phyloP scores from a whole-genome alignment of 805 yeast genomes.

The Jamesozyma spencerorum region DNA sequence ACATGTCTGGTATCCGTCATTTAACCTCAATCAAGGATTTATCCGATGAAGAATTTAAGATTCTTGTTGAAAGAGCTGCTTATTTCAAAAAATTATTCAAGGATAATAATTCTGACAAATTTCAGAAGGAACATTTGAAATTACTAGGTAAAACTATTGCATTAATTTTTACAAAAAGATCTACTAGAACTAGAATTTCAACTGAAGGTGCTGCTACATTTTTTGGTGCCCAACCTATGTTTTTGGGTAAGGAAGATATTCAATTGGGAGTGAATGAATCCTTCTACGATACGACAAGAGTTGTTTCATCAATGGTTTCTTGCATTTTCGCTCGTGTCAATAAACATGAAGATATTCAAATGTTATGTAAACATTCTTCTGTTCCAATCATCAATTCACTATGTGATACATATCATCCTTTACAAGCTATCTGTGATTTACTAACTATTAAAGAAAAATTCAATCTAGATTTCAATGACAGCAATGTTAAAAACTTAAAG shows the following conservation, averaged over 20 bases:
- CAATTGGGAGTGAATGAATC: slow-evolving; percentile 95
- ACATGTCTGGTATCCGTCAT: slow-evolving; percentile 42
- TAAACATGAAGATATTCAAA: slow-evolving; percentile 70
- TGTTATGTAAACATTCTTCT: slow-evolving; percentile 63
- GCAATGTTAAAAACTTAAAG: slow-evolving; percentile 41
- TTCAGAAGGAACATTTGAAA: slow-evolving; percentile 36
- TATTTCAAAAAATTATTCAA: slow-evolving; percentile 61
- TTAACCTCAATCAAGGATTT: slow-evolving; percentile 75
- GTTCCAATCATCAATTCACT: slow-evolving; percentile 92
- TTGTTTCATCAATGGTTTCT: slow-evolving; percentile 92
- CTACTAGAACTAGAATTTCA: slow-evolving; percentile 91
- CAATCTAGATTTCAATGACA: slow-evolving; percentile 28
- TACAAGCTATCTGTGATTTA: slow-evolving; percentile 89
- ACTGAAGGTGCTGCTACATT: slow-evolving; percentile 89
- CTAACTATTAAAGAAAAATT: slow-evolving; percentile 78
- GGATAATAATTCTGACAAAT: slow-evolving; percentile 35
- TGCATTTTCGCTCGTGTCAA: slow-evolving; percentile 95
- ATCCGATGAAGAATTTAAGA: slow-evolving; percentile 56
- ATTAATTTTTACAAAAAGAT: slow-evolving; percentile 77
- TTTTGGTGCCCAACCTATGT: slow-evolving; percentile 95
- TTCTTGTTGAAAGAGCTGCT: slow-evolving; percentile 66
- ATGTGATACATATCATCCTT: slow-evolving; percentile 88
- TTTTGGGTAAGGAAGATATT: slow-evolving; percentile 90
- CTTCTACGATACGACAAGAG: slow-evolving; percentile 77
- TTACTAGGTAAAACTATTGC: slow-evolving; percentile 77